Base-by-base conservation (phyloP, 2,329 filamentous ascomycete genomes). In the Davidsoniella australis region DNA sequence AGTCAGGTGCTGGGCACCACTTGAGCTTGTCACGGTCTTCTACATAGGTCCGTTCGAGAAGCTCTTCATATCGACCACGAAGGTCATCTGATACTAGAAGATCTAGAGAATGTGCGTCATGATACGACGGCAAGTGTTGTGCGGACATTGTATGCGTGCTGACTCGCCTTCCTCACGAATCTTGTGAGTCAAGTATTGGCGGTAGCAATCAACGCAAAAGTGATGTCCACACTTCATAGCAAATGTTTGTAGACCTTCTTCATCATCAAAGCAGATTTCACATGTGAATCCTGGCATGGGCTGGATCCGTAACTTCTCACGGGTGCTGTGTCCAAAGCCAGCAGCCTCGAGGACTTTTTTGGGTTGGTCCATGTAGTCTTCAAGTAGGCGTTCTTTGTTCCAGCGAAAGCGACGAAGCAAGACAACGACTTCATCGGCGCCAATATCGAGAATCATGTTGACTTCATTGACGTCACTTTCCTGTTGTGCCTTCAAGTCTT, bases 1-100 rank as follows among this genome's bases (percentile, higher is more conserved):
- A 98, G 63, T 98, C 89, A n/a, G 91, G 91, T 1, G 89, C 89
- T 0, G 91, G 91, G 62, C 91, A 98, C 91, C 91, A 98, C 63
- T 94, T 94, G 53, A 96, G 76, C 50, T 82, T 82, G 51, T 94
- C 88, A 65, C 87, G 94, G 64, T 98, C 89, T 63, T 98, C 91
- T 53, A 98, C 91, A 59, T 94, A 98, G 5, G 88, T 95, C 57
- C 91, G 75, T 59, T 85, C 94, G 33, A 98, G 78, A 14, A 98
- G 73, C 57, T 84, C 79, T 55, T 84, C 78, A 60, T 98, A 98
- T 56, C 87, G 69, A 45, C 62, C 69, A 23, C 64, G 67, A 23
- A 81, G 61, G 5, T 78, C 73, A 1, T 66, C 53, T 0, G 73
- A 69, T 18, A 82, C 76, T 4, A 98, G 73, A 18, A 96, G 66